These are phyloP conservation scores for Nymphaea thermarum DNA, from an alignment of 164 flowering plant genomes.

Conservation along the genomic window DNA sequence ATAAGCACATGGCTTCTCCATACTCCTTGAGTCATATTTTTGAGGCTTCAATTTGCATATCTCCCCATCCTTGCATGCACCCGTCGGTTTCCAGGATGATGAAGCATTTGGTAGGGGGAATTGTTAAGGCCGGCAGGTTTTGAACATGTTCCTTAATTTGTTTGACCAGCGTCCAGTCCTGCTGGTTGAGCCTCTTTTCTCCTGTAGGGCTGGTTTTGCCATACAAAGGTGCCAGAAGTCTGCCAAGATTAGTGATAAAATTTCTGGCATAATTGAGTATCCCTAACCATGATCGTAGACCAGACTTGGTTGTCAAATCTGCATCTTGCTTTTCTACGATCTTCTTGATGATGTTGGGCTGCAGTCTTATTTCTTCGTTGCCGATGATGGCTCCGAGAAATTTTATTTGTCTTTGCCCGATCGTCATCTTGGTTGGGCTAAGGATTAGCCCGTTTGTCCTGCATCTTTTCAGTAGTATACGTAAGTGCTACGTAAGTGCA, in stretches of 20 bases:
- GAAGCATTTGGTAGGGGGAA: not conserved
- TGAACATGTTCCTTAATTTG: not conserved
- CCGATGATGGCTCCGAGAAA: slow-evolving; percentile 8
- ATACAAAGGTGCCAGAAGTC: slow-evolving; percentile 2
- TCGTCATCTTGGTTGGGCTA: slow-evolving; percentile 6
- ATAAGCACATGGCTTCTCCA: slow-evolving; percentile 1
- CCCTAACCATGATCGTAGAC: slow-evolving; percentile 6
- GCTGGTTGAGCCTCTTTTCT: slow-evolving; percentile 1
- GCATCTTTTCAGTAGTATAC: slow-evolving; percentile 2
- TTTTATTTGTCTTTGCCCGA: not conserved
- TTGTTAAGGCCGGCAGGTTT: not conserved
- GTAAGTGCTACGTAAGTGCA: slow-evolving; percentile 3
- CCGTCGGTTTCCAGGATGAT: slow-evolving; percentile 4
- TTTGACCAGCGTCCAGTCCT: not conserved
- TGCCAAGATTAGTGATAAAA: slow-evolving; percentile 5
- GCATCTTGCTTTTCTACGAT: not conserved
- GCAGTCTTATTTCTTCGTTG: not conserved
- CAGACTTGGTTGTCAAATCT: not conserved
- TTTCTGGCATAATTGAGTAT: slow-evolving; percentile 4
- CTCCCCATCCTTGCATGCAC: slow-evolving; percentile 5
- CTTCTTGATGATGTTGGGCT: slow-evolving; percentile 6
- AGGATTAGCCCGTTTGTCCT: slow-evolving; percentile 7
- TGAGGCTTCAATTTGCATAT: slow-evolving; percentile 1
- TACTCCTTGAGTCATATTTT: not conserved
- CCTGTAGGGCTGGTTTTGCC: slow-evolving; percentile 1